phyloP scores from a whole-genome alignment of 2,329 filamentous ascomycete genomes.

The Fusarium graminum region DNA sequence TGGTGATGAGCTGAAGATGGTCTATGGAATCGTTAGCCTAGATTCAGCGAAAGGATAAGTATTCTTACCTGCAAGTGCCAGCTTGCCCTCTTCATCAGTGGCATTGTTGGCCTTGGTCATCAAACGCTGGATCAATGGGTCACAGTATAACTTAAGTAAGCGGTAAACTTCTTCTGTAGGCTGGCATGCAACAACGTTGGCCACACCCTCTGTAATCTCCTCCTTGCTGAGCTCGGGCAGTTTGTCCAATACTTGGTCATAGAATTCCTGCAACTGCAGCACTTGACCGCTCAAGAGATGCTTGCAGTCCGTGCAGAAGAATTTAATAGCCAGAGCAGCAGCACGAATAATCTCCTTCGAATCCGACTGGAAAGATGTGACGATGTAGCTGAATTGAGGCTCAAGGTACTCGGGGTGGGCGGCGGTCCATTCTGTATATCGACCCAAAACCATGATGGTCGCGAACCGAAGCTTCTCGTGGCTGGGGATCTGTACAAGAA shows the following conservation, averaged over 20 bases:
- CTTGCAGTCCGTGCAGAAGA: constrained; percentile 96
- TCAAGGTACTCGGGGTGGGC: constrained; percentile 93
- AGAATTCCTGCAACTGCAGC: constrained; percentile 89
- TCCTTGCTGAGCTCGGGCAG: constrained; percentile 90
- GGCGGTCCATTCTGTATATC: constrained; percentile 98
- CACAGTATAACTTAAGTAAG: constrained; percentile 91
- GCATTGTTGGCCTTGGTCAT: constrained; percentile 90
- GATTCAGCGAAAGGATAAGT: neutral
- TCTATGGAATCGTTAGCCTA: constrained; percentile 64
- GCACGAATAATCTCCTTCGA: constrained; percentile 93
- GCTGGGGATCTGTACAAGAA: constrained; percentile 92
- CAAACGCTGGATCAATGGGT: constrained; percentile 86
- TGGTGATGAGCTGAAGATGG: constrained; percentile 90
- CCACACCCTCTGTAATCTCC: constrained; percentile 95
- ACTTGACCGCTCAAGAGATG: constrained; percentile 87
- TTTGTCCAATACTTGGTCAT: constrained; percentile 88
- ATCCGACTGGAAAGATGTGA: constrained; percentile 88
- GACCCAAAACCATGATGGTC: constrained; percentile 95
- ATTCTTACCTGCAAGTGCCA: constrained; percentile 81
- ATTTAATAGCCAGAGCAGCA: constrained; percentile 93
- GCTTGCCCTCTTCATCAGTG: constrained; percentile 83
- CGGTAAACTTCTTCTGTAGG: constrained; percentile 83
- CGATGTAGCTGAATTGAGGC: constrained; percentile 94
- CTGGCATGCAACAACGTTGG: constrained; percentile 89
- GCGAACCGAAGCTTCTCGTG: constrained; percentile 99